A percentile compares a stretch with the other conserved stretches of the same genome.
Evolutionary conservation across 2,329 filamentous ascomycete genomes (phyloP).

Genomic region (Cordyceps javanica): DNA sequence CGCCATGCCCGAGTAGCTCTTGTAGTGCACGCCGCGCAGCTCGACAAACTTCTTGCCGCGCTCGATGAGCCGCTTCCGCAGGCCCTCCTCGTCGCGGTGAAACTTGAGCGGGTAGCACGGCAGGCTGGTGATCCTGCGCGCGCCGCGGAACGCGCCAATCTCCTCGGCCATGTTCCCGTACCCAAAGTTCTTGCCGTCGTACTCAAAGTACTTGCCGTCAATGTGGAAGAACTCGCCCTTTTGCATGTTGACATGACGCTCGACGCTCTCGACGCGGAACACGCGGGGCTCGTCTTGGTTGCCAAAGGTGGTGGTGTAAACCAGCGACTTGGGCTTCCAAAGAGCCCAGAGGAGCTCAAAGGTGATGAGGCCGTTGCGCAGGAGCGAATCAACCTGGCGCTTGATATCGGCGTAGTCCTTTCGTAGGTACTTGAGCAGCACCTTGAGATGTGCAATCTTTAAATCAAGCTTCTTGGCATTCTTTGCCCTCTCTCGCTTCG

Average conservation of each 20-base stretch:
- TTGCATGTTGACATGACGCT: slow-evolving; percentile 62
- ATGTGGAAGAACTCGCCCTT: slow-evolving; percentile 71
- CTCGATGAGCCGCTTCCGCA: slow-evolving; percentile 64
- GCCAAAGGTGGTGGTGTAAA: slow-evolving; percentile 71
- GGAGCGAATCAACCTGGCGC: slow-evolving; percentile 70
- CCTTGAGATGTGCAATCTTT: slow-evolving; percentile 61
- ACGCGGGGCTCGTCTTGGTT: slow-evolving; percentile 69
- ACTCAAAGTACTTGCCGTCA: slow-evolving; percentile 77
- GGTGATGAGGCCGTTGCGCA: slow-evolving; percentile 77
- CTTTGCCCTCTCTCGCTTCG: slow-evolving; percentile 55
- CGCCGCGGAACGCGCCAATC: slow-evolving; percentile 70
- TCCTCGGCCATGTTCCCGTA: slow-evolving; percentile 65
- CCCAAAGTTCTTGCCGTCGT: slow-evolving; percentile 80
- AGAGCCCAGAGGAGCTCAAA: slow-evolving; percentile 86
- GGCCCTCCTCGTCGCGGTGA: slow-evolving; percentile 62
- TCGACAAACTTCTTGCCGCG: slow-evolving; percentile 79
- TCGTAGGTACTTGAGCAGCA: slow-evolving; percentile 71
- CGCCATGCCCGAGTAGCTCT: slow-evolving; percentile 74
- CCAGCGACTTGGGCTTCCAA: slow-evolving; percentile 80
- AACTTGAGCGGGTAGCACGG: slow-evolving; percentile 72
- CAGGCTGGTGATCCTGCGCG: slow-evolving; percentile 74
- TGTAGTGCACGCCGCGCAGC: slow-evolving; percentile 78
- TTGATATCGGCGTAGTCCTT: slow-evolving; percentile 74
- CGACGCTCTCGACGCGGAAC: slow-evolving; percentile 74
- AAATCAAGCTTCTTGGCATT: slow-evolving; percentile 49